Evolutionary conservation across 2,329 filamentous ascomycete species (phyloP).

Genomic region (Neopestalotiopsis sp.): DNA sequence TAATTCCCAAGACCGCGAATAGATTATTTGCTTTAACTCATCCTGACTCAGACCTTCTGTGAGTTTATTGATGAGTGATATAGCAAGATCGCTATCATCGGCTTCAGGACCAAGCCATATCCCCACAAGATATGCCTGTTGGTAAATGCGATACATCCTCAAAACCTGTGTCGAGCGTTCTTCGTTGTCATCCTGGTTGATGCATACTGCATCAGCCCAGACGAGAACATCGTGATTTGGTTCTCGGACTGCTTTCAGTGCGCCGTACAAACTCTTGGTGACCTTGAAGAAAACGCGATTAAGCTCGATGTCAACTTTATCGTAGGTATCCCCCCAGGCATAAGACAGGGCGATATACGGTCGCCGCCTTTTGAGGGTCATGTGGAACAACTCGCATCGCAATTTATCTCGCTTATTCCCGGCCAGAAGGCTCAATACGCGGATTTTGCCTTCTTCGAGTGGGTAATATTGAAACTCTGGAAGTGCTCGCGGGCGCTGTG

Average conservation of each 20-base stretch:
- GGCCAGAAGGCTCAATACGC: neutral
- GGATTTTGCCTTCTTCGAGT: neutral
- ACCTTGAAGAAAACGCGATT: neutral
- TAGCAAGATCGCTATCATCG: neutral
- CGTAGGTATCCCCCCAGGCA: neutral
- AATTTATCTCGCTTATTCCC: neutral
- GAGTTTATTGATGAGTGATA: neutral
- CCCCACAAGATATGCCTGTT: neutral
- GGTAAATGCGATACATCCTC: neutral
- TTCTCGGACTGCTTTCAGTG: neutral
- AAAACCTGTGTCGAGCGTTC: constrained; percentile 3
- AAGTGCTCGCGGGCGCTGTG: neutral
- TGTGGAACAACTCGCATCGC: neutral
- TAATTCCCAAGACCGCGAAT: neutral
- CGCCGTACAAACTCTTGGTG: neutral
- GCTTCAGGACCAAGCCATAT: constrained; percentile 6
- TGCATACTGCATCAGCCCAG: neutral
- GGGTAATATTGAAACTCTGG: neutral
- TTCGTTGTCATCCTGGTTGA: neutral
- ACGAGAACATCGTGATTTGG: neutral
- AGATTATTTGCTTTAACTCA: neutral
- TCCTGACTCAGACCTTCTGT: too few relatives aligned
- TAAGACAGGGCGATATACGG: neutral
- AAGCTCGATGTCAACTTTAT: neutral
- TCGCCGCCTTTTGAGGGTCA: neutral